A percentile compares a stretch with the other conserved stretches of the same genome.
Evolutionary conservation across 257 asterid species (phyloP).

Genomic region (Phtheirospermum japonicum): DNA sequence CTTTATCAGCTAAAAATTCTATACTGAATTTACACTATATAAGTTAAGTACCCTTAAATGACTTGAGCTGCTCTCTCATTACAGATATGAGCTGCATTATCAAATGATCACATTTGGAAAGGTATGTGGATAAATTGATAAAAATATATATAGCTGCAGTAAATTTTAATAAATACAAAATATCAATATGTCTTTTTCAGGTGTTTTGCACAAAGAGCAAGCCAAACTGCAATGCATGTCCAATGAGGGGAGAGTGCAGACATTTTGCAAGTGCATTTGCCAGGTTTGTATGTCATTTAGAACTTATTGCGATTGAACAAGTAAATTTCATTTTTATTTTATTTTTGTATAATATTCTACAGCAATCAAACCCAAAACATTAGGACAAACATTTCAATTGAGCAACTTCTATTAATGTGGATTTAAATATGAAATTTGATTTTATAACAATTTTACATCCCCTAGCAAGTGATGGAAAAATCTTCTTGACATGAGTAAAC

Average conservation of each 20-base stretch:
- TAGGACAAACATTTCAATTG: conserved; percentile 1
- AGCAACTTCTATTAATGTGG: neutral
- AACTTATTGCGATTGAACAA: conserved; percentile 12
- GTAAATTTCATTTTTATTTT: conserved; percentile 16
- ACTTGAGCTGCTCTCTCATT: conserved; percentile 25
- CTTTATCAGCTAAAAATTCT: neutral
- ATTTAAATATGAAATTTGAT: conserved; percentile 12
- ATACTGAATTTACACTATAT: conserved; percentile 1
- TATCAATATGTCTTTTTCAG: conserved; percentile 28
- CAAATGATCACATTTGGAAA: conserved; percentile 84
- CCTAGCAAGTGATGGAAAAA: conserved; percentile 1
- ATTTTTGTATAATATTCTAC: neutral
- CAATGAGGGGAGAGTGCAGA: conserved; percentile 78
- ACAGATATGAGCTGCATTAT: conserved; percentile 79
- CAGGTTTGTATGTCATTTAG: conserved; percentile 42
- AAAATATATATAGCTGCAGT: conserved; percentile 1
- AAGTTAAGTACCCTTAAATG: conserved; percentile 16
- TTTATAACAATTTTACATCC: conserved; percentile 9
- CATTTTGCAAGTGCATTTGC: conserved; percentile 79
- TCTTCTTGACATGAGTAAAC: conserved; percentile 9
- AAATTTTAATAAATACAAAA: conserved; percentile 13
- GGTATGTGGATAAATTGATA: conserved; percentile 36
- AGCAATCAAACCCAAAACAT: neutral
- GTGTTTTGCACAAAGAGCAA: conserved; percentile 78
- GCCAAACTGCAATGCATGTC: conserved; percentile 85